Percentiles rank a stretch among this genome's conserved stretches.
phyloP scores from a whole-genome alignment of 2,329 filamentous ascomycete species.

The Penicillium sp. region DNA sequence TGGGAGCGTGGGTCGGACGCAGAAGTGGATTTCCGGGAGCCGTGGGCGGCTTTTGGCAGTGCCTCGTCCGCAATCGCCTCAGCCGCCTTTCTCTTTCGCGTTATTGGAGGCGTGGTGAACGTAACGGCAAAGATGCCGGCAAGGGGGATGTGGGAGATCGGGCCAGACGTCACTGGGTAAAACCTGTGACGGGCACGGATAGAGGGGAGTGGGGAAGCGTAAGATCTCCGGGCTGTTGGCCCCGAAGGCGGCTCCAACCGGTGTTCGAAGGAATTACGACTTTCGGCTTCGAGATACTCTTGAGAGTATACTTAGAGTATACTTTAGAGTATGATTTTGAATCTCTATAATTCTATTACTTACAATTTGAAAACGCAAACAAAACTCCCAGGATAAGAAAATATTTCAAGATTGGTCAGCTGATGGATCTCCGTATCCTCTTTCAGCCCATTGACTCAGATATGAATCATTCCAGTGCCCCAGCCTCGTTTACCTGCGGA shows the following conservation, averaged over 20 bases:
- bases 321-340: too few relatives aligned
- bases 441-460: conserved; percentile 2
- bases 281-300: not conserved
- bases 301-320: too few relatives aligned
- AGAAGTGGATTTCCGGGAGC: conserved; percentile 24
- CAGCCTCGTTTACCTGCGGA: not conserved
- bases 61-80: conserved; percentile 41
- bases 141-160: not conserved
- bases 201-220: conserved; percentile 10
- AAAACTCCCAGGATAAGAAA: not conserved
- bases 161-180: conserved; percentile 8
- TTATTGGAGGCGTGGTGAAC: conserved; percentile 55
- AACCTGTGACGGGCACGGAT: conserved; percentile 8
- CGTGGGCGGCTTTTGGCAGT: conserved; percentile 29
- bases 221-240: not conserved
- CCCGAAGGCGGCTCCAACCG: not conserved
- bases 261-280: not conserved
- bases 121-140: conserved; percentile 20
- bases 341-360: not conserved
- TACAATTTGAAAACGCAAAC: not conserved
- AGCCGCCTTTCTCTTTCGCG: conserved; percentile 55
- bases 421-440: not conserved
- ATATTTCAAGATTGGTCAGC: not conserved
- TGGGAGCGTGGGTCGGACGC: conserved; percentile 29
- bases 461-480: not conserved